Conservation (phyloP, 1,139 yeast species). For the Magnusiomyces ingens region DNA sequence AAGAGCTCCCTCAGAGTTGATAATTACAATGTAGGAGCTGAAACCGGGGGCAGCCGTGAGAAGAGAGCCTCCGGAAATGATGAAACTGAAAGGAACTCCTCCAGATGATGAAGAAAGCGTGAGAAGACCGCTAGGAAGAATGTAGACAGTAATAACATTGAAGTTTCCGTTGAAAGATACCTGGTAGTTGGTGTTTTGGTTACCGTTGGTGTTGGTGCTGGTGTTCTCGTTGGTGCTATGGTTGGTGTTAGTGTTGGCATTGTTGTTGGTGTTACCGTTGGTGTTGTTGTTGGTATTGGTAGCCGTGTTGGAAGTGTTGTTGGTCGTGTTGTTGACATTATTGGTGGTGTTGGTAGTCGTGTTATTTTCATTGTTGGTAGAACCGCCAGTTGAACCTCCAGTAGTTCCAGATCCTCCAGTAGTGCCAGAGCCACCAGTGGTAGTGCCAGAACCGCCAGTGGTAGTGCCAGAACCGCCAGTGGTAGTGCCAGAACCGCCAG, state of each 20-base stretch:
- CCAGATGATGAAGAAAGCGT: not conserved
- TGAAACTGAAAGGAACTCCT: not conserved
- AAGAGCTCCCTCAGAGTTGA: not conserved
- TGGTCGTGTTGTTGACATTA: no score
- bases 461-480: conserved; percentile 1
- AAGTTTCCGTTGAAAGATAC: not conserved
- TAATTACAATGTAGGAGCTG: not conserved
- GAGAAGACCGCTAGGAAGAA: not conserved
- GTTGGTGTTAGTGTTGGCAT: not conserved
- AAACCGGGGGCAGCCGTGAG: not conserved
- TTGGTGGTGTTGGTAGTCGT: no score
- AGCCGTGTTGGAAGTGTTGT: not conserved
- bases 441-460: not conserved
- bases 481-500: conserved; percentile 2
- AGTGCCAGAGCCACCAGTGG: not conserved
- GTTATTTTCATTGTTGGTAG: not conserved
- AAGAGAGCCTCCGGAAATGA: not conserved
- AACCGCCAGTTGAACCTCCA: not conserved
- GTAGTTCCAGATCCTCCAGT: not conserved
- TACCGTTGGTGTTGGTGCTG: not conserved
- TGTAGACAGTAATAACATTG: not conserved
- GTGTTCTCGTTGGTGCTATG: not conserved
- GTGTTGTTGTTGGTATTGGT: not conserved
- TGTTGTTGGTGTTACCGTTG: not conserved
- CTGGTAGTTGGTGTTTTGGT: not conserved